Evolutionary conservation across 2,329 filamentous ascomycete species (phyloP).

Genomic region (Paecilomyces sp.): DNA sequence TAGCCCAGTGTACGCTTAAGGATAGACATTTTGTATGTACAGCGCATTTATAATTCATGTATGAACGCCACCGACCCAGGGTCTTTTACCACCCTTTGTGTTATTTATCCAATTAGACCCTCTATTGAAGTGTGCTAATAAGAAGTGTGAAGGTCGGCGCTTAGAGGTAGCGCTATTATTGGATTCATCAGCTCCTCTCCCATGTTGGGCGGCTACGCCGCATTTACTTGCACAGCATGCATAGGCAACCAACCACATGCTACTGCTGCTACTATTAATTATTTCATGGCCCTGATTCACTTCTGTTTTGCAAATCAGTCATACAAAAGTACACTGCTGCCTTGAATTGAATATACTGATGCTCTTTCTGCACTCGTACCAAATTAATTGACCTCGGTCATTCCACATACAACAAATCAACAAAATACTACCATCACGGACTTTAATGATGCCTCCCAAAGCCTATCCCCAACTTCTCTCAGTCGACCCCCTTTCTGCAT

Average conservation of each 20-base stretch:
- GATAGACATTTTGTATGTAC: neutral
- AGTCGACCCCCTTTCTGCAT: slow-evolving; percentile 8
- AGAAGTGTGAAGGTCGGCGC: neutral
- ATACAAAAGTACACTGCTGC: neutral
- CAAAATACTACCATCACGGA: neutral
- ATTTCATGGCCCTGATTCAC: neutral
- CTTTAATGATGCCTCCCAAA: slow-evolving; percentile 2
- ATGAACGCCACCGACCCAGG: neutral
- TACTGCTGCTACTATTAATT: neutral
- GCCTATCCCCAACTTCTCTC: slow-evolving; percentile 10
- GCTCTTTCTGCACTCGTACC: neutral
- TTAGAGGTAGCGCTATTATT: neutral
- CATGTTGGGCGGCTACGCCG: neutral
- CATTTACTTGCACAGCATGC: neutral
- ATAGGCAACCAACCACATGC: neutral
- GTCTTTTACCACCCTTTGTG: too few relatives aligned
- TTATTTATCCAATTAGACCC: too few relatives aligned
- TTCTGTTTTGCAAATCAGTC: neutral
- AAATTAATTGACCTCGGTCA: too few relatives aligned
- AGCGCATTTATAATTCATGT: neutral
- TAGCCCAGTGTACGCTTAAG: neutral
- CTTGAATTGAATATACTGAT: neutral
- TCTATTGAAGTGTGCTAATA: neutral
- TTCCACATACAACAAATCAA: neutral
- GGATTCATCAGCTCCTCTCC: neutral